Evolutionary conservation across 2,329 filamentous ascomycete species (phyloP), one percentile per base, ranked within the genome.

Genomic region (Fusarium compactum): DNA sequence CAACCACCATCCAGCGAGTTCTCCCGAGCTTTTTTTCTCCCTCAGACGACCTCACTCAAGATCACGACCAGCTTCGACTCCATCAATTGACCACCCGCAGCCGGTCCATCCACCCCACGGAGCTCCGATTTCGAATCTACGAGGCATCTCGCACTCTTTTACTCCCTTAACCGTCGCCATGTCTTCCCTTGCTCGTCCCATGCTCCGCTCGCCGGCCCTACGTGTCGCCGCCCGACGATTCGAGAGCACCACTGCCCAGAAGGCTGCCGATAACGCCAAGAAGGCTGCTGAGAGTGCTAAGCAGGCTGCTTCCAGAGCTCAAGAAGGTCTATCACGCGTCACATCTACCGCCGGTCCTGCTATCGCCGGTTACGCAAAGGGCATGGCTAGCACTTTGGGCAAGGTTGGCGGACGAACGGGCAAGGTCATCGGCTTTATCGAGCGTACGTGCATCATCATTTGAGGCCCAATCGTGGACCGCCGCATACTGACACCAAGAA

Each of bases 341-440:
- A 86, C 91, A 71, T 90, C 92, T 76, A 90, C 93, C 57, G 95
- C 94, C 75, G 93, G 93, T 61, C 91, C 92, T 67, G 92, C 90
- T 64, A 85, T 96, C 52, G 79, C 82, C 58, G 90, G 89, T 79
- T 93, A 92, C 75, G 92, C 92, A 61, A 88, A 89, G 79, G 87
- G 89, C 59, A 83, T 91, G 73, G 83, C 86, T 73, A 88, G 84
- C 78, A 89, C 92, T 62, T 83, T 97, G 75, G 86, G 89, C 80
- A 92, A 90, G 83, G 87, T 95, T 79, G 95, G 94, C 78, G 95
- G 95, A 77, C 89, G 92, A 76, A 95, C 93, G 68, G 94, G 93
- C 77, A 89, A 87, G 82, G 79, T 95, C 74, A 88, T 97, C 80
- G 86, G 85, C 75, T 92, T 95, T 78, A 86, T 96, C 78, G 93